Evolutionary conservation across 805 yeast species (phyloP).

Genomic region (Candida orba): DNA sequence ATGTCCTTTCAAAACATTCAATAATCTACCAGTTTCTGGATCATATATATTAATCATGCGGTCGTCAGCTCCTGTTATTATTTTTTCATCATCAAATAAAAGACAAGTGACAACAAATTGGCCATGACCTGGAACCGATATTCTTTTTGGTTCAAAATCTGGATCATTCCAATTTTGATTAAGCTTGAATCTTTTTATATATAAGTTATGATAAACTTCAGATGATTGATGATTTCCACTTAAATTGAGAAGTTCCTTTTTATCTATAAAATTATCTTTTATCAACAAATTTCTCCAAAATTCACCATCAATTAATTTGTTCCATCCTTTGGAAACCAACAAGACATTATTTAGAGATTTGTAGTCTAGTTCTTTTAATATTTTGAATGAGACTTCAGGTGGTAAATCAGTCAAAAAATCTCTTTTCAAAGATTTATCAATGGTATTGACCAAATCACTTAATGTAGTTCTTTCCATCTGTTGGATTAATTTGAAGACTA

Average conservation of each 20-base stretch:
- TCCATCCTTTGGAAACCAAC: constrained; percentile 67
- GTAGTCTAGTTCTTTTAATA: constrained; percentile 59
- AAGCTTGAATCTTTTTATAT: constrained; percentile 19
- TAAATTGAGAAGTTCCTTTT: constrained; percentile 35
- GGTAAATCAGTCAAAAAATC: constrained; percentile 73
- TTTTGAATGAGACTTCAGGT: constrained; percentile 58
- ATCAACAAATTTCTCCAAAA: constrained; percentile 67
- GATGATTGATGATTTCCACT: neutral
- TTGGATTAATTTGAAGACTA: constrained; percentile 48
- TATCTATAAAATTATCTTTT: constrained; percentile 51
- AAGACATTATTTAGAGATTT: constrained; percentile 53
- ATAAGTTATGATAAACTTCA: constrained; percentile 9
- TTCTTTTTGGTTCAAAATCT: constrained; percentile 55
- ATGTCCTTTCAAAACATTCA: constrained; percentile 69
- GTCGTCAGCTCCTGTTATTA: constrained; percentile 91
- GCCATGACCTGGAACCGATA: constrained; percentile 64
- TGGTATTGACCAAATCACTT: constrained; percentile 46
- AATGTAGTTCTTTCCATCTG: constrained; percentile 53
- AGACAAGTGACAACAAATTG: constrained; percentile 87
- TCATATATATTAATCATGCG: constrained; percentile 74
- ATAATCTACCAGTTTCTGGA: constrained; percentile 60
- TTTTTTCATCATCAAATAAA: constrained; percentile 84
- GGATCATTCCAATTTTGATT: constrained; percentile 76
- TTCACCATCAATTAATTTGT: constrained; percentile 47
- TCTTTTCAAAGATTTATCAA: constrained; percentile 53